Base-by-base conservation (phyloP, 2,329 filamentous ascomycete genomes). In the Colletotrichum sp. region DNA sequence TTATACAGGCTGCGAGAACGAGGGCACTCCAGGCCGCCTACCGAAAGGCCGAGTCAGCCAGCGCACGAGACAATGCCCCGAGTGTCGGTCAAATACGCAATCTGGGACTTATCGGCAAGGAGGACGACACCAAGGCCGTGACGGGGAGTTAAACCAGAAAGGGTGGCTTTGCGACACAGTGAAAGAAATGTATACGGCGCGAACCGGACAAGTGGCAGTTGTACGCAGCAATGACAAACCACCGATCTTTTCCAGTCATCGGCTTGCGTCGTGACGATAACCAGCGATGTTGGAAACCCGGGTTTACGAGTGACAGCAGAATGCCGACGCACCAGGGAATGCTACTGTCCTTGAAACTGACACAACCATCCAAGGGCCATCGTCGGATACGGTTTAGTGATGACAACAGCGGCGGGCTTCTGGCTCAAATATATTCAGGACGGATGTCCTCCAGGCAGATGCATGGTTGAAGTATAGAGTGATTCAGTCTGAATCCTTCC, bases 11-110 rank as follows among this genome's bases (percentile, higher is more conserved):
- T 82, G 92, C 95, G 71, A 93, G 96, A 88, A 92, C 94, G 77
- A 89, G 91, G 83, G 92, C 93, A 77, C 90, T 99, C 79, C 96
- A 98, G 88, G 89, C 90, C 74, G 96, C 96, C 69, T 98, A 96
- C 86, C 93, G 95, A 84, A 95, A 95, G 87, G 91, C 93, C 74
- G 93, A 95, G 85, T 90, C 93, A 72, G 90, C 93, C 80, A 93
- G 94, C 80, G 91, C 94, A 78, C 92, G 95, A 87, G 95, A 97
- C 83, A 93, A 95, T 82, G 94, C 92, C 75, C 95, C 95, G 77
- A 96, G 92, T 78, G 94, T 95, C 7, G 95, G 95, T 76, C 92
- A 97, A 88, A 98, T 99, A 89, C 91, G 95, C 85, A 96, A 94
- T 84, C 85, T 99, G 78, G 96, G 96, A 61, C 86, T 98, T 79